Conservation (phyloP, 2,329 filamentous ascomycete species). For the Tricladium varicosporioides region DNA sequence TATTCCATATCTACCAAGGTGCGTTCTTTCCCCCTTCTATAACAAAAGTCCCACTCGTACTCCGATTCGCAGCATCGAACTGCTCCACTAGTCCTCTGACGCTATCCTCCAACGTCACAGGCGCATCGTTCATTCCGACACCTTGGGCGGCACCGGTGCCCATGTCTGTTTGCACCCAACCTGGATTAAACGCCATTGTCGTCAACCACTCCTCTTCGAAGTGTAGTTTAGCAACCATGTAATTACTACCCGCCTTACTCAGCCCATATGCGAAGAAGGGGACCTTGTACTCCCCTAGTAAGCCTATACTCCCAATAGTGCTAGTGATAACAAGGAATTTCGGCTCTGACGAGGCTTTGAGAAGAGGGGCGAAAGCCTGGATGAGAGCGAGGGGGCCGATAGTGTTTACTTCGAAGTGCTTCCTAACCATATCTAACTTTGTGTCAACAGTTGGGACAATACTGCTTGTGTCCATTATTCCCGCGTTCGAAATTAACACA, state of each 20-base stretch:
- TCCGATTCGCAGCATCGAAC: no score
- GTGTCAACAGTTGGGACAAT: constrained; percentile 1
- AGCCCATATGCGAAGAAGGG: constrained; percentile 40
- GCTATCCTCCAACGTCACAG: constrained; percentile 21
- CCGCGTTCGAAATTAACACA: constrained; percentile 39
- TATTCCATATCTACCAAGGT: no score
- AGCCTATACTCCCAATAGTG: constrained; percentile 19
- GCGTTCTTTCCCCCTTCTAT: no score
- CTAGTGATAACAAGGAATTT: constrained; percentile 39
- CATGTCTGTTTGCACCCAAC: constrained; percentile 34
- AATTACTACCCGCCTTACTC: constrained; percentile 39
- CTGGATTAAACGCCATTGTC: constrained; percentile 33
- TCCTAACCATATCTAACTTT: neutral
- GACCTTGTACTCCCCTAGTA: constrained; percentile 2
- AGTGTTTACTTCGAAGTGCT: constrained; percentile 2
- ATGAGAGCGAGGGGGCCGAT: neutral
- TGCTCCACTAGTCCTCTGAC: neutral
- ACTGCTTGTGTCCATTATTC: constrained; percentile 18
- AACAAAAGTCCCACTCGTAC: no score
- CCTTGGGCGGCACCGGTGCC: constrained; percentile 17
- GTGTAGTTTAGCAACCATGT: constrained; percentile 34
- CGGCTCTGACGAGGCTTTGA: constrained; percentile 25
- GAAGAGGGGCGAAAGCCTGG: neutral
- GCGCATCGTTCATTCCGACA: constrained; percentile 19
- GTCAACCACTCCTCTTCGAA: constrained; percentile 31